Conservation (phyloP, 2,329 filamentous ascomycete genomes). For the Graphilbum fragrans region DNA sequence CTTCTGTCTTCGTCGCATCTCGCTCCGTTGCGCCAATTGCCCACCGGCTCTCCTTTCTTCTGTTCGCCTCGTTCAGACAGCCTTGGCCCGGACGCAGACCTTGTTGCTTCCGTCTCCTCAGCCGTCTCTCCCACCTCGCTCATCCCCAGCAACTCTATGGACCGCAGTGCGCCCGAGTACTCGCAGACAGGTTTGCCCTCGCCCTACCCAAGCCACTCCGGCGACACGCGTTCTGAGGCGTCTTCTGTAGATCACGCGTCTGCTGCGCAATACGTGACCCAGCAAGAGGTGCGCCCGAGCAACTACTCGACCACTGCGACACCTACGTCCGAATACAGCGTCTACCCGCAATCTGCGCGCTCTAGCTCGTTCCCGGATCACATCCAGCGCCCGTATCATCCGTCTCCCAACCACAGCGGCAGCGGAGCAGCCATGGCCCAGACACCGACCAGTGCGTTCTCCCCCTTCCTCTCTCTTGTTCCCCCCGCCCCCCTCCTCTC, state of each 20-base stretch:
- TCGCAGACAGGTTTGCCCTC: constrained; percentile 80
- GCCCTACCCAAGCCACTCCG: constrained; percentile 54
- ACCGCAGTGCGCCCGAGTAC: constrained; percentile 59
- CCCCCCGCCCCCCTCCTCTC: too few relatives aligned
- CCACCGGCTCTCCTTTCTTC: neutral
- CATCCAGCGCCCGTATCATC: constrained; percentile 73
- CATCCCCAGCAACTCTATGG: constrained; percentile 31
- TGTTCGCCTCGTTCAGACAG: neutral
- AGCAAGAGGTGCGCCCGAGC: constrained; percentile 59
- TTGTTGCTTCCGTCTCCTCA: constrained; percentile 8
- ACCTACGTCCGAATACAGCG: constrained; percentile 78
- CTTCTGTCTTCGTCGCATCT: neutral
- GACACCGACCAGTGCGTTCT: constrained; percentile 93
- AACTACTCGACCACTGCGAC: constrained; percentile 70
- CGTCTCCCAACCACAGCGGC: constrained; percentile 60
- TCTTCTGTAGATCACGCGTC: constrained; percentile 80
- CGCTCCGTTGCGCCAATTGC: neutral
- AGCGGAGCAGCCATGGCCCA: constrained; percentile 87
- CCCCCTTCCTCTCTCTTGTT: constrained; percentile 69
- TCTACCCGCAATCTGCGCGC: constrained; percentile 63
- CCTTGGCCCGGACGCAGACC: constrained; percentile 7
- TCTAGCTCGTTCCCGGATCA: constrained; percentile 82
- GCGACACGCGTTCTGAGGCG: constrained; percentile 71
- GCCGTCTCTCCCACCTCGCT: neutral
- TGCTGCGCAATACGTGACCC: constrained; percentile 79